These are phyloP conservation scores for Casuarina glauca DNA, from an alignment of 306 rosid species.

Conservation along the genomic window DNA sequence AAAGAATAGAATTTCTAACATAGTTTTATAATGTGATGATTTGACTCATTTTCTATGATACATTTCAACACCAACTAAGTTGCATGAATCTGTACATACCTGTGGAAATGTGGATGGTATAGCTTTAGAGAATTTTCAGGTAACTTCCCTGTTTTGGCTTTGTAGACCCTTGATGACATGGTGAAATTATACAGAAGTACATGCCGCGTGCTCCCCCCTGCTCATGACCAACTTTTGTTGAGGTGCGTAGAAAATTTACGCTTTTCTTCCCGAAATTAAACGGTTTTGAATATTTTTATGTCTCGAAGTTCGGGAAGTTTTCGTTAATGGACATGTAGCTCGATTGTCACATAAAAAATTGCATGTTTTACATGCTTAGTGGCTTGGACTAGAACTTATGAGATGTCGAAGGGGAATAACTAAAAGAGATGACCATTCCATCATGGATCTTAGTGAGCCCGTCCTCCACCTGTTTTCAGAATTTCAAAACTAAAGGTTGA, in stretches of 20 bases:
- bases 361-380: background rate
- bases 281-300: background rate
- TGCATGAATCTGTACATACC: too few species aligned
- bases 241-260: conserved; percentile 38
- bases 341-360: background rate
- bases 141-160: conserved; percentile 25
- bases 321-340: background rate
- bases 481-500: too few species aligned
- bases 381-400: background rate
- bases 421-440: too few species aligned
- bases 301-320: too few species aligned
- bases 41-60: background rate
- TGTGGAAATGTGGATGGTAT: background rate
- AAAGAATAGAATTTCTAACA: background rate
- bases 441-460: too few species aligned
- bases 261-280: background rate
- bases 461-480: too few species aligned
- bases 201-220: conserved; percentile 51
- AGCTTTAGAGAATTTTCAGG: background rate
- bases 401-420: too few species aligned
- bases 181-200: conserved; percentile 54
- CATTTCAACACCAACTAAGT: background rate
- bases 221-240: conserved; percentile 63
- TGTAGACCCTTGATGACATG: conserved; percentile 73
- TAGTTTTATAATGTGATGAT: background rate